Base-by-base conservation (phyloP, 306 rosid genomes). In the Cyamopsis tetragonoloba region DNA sequence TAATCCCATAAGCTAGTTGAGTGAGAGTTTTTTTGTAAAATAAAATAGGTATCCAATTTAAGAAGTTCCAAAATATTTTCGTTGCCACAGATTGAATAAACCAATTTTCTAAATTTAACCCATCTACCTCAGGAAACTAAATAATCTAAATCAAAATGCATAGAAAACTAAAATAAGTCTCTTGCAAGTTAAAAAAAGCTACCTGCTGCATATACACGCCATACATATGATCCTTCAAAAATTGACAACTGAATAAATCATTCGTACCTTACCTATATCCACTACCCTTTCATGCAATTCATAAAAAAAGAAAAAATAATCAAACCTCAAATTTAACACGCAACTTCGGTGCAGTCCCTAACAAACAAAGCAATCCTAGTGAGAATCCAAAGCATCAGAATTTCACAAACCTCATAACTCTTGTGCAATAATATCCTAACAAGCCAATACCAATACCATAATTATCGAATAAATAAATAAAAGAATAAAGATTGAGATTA, bases 391-490 rank as follows among this genome's bases (percentile, higher is more conserved):
- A 58, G 27, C 70, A 65, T 14, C 55, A 55, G 46, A 23, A 20
- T 13, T 39, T 31, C 62, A 62, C 34, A 27, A 56, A 56, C 35
- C 34, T 42, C 46, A 69, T 26, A 18, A 42, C 30, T 42, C 13
- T 13, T n/a, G n/a, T n/a, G 22, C 30, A 3, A 42, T n/a, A n/a
- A n/a, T n/a, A n/a, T n/a, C n/a, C n/a, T n/a, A n/a, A n/a, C n/a
- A n/a, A n/a, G n/a, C n/a, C n/a, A n/a, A n/a, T n/a, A n/a, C n/a
- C n/a, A n/a, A n/a, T n/a, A n/a, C n/a, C n/a, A n/a, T n/a, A n/a
- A n/a, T 15, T 12, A 59, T 81, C 27, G 10, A 85, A 81, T 81
- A 39, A 86, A 82, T 80, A 84, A 77, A n/a, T n/a, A n/a, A n/a
- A n/a, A n/a, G n/a, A n/a, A n/a, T n/a, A n/a, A n/a, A n/a, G n/a